Percentiles rank a stretch among this genome's conserved stretches.
These are phyloP conservation scores for Venturia effusa DNA, from an alignment of 2,329 filamentous ascomycete species.

Conservation along the genomic window DNA sequence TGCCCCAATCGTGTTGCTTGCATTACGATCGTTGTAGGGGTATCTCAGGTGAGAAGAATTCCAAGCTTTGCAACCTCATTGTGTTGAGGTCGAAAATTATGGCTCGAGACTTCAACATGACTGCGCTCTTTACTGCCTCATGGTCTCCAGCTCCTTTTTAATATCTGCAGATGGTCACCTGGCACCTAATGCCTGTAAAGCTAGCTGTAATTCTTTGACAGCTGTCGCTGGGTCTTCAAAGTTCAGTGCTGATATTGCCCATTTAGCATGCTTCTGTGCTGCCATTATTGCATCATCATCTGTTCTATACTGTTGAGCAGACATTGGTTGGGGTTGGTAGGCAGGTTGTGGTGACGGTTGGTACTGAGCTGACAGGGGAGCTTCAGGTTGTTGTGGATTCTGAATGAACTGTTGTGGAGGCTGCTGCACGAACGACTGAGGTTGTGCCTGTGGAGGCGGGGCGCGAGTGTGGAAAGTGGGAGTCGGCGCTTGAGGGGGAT, in stretches of 20 bases:
- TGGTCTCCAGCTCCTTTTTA: background rate
- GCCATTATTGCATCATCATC: conserved; percentile 63
- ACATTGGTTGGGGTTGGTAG: conserved; percentile 15
- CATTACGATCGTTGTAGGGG: background rate
- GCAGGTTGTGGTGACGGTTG: conserved; percentile 16
- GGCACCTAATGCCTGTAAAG: conserved; percentile 60
- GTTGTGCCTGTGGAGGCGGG: conserved; percentile 26
- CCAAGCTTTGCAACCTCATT: background rate
- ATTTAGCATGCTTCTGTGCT: conserved; percentile 92
- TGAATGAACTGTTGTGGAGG: background rate
- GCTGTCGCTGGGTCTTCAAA: conserved; percentile 93
- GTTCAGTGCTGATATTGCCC: conserved; percentile 91
- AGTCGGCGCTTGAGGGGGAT: conserved; percentile 11
- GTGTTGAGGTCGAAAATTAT: background rate
- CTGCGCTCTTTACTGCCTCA: background rate
- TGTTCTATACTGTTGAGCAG: conserved; percentile 22
- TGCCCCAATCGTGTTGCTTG: background rate
- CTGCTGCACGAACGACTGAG: conserved; percentile 4
- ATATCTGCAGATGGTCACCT: conserved; percentile 23
- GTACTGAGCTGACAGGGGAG: conserved; percentile 18
- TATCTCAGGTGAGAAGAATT: background rate
- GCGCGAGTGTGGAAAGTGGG: conserved; percentile 16
- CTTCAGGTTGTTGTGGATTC: conserved; percentile 10
- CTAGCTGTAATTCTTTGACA: conserved; percentile 69
- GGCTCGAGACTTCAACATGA: background rate